These are phyloP conservation scores for Colletotrichum coccodes DNA, from an alignment of 2,329 filamentous ascomycete genomes.

Conservation along the genomic window DNA sequence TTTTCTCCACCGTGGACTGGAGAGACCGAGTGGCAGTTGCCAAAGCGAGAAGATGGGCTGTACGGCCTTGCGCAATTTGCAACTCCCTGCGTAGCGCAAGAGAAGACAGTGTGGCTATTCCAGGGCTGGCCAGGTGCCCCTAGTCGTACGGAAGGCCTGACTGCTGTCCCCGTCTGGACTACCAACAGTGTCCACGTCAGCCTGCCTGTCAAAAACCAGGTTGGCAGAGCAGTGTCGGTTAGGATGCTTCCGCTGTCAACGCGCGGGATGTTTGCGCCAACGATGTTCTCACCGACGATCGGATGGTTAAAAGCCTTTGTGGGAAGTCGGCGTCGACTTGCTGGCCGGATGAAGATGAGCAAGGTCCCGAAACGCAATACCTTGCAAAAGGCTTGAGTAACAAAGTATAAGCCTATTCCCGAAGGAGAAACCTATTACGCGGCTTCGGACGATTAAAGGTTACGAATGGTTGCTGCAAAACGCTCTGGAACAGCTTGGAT, in stretches of 20 bases:
- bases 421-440: neutral
- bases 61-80: conserved; percentile 1
- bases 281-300: neutral
- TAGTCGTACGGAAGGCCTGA: conserved; percentile 22
- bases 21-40: neutral
- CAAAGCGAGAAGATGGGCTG: neutral
- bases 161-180: conserved; percentile 9
- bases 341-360: conserved; percentile 12
- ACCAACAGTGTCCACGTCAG: conserved; percentile 3
- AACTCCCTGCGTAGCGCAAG: conserved; percentile 19
- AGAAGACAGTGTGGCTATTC: conserved; percentile 20
- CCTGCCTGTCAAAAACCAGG: neutral
- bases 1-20: neutral
- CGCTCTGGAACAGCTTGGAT: conserved; percentile 8
- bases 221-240: neutral
- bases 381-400: conserved; percentile 2
- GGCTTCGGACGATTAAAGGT: conserved; percentile 23
- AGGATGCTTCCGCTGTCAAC: neutral
- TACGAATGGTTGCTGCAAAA: conserved; percentile 14
- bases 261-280: neutral
- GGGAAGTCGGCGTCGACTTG: neutral
- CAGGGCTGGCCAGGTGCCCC: conserved; percentile 19
- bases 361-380: conserved; percentile 8
- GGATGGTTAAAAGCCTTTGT: neutral
- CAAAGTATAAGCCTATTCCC: neutral